Evolutionary conservation across 371 early-diverging fungal species (phyloP).

Genomic region (Saksenaea vasiformis): DNA sequence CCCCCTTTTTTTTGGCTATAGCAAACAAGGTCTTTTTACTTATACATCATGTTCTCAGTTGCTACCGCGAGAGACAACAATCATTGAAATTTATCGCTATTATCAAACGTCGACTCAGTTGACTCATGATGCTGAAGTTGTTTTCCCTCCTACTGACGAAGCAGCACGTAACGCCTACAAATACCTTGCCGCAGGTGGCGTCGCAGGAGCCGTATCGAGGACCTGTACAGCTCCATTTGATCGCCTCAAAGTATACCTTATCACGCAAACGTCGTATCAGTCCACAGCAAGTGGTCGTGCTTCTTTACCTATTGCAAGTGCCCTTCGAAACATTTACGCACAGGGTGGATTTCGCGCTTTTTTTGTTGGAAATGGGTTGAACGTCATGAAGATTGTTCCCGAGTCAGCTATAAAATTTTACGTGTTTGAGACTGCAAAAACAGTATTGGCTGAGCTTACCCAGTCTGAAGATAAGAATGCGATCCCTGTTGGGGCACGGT

Average conservation of each 20-base stretch:
- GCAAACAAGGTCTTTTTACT: neutral
- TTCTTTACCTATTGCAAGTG: conserved; percentile 31
- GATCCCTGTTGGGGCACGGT: conserved; percentile 66
- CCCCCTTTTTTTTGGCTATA: neutral
- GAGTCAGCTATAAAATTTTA: conserved; percentile 79
- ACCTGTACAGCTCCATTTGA: conserved; percentile 82
- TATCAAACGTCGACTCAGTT: conserved; percentile 60
- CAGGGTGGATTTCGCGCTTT: conserved; percentile 69
- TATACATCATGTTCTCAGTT: conserved; percentile 19
- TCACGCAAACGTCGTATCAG: conserved; percentile 46
- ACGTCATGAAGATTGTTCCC: conserved; percentile 76
- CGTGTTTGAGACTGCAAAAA: conserved; percentile 71
- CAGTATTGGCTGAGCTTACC: conserved; percentile 51
- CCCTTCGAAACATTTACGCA: conserved; percentile 52
- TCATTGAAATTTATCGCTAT: conserved; percentile 63
- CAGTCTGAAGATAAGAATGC: conserved; percentile 51
- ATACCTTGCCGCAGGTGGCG: conserved; percentile 74
- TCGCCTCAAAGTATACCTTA: conserved; percentile 73
- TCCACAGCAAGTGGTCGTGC: neutral
- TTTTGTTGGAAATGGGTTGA: conserved; percentile 76
- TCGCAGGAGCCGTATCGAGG: conserved; percentile 78
- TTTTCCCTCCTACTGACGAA: conserved; percentile 55
- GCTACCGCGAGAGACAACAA: conserved; percentile 45
- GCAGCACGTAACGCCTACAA: conserved; percentile 47
- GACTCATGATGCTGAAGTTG: conserved; percentile 62